phyloP scores from a whole-genome alignment of 768 basidiomycete genomes.

The Lactarius akahatsu region DNA sequence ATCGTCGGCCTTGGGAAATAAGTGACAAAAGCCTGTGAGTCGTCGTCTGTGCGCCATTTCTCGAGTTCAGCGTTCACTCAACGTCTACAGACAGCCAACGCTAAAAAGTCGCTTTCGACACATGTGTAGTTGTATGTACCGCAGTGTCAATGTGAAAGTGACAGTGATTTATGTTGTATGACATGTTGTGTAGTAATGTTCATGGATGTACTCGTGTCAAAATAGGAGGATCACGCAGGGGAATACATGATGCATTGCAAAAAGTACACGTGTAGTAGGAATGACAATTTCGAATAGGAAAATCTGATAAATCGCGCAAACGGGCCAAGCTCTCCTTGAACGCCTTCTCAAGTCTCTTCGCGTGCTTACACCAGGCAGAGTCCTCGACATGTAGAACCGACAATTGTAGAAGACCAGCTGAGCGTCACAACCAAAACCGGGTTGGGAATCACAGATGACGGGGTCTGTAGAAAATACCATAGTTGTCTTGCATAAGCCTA shows the following conservation, averaged over 20 bases:
- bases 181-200: not conserved
- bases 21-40: constrained; percentile 48
- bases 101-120: constrained; percentile 35
- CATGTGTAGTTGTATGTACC: not conserved
- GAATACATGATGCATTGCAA: constrained; percentile 20
- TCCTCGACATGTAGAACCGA: constrained; percentile 75
- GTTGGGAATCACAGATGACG: too few species aligned
- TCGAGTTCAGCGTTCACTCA: constrained; percentile 9
- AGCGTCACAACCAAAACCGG: too few species aligned
- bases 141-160: not conserved
- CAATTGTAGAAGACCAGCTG: constrained; percentile 90
- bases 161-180: not conserved
- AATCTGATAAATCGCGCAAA: constrained; percentile 23
- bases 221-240: not conserved
- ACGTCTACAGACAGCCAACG: constrained; percentile 49
- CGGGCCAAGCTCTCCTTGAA: constrained; percentile 53
- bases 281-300: not conserved
- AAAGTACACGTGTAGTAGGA: constrained; percentile 26
- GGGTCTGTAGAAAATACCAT: not conserved
- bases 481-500: not conserved
- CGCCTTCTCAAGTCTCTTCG: constrained; percentile 78
- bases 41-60: constrained; percentile 26
- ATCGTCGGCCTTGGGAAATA: constrained; percentile 56
- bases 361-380: constrained; percentile 79
- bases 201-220: not conserved